Conservation (phyloP, 2,329 filamentous ascomycete genomes). For the Aspergillus udagawae region DNA sequence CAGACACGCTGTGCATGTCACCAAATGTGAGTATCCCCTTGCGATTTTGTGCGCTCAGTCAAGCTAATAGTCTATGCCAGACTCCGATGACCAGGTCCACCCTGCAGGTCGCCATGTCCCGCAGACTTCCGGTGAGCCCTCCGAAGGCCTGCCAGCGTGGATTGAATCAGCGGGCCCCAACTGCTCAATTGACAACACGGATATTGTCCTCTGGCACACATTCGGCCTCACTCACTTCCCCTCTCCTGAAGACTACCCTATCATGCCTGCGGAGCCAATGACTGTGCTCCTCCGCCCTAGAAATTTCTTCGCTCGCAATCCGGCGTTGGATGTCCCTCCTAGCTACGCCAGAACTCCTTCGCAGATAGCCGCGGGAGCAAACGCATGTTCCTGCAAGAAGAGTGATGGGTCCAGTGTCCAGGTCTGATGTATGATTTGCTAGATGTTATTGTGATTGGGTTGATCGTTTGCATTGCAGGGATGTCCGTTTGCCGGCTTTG, state of each 20-base stretch:
- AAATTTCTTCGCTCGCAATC: conserved; percentile 79
- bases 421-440: conserved; percentile 28
- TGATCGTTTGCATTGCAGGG: background rate
- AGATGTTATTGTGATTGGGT: background rate
- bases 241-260: conserved; percentile 81
- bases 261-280: conserved; percentile 88
- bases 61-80: conserved; percentile 40
- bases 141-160: conserved; percentile 70
- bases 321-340: conserved; percentile 75
- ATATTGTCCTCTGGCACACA: conserved; percentile 90
- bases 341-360: conserved; percentile 70
- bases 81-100: conserved; percentile 76
- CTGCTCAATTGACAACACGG: conserved; percentile 70
- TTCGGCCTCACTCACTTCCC: conserved; percentile 91
- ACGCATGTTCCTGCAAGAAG: conserved; percentile 33
- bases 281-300: conserved; percentile 71
- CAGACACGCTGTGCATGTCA: conserved; percentile 81
- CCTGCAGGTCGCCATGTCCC: conserved; percentile 84
- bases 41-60: conserved; percentile 1
- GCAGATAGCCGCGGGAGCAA: conserved; percentile 52
- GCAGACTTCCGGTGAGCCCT: conserved; percentile 77
- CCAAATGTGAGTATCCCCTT: conserved; percentile 63
- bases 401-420: conserved; percentile 36
- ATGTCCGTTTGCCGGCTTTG: background rate
- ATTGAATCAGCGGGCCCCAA: conserved; percentile 61